phyloP scores from a whole-genome alignment of 192 early-diverging fungal species.

The Blastocladiella britannica region DNA sequence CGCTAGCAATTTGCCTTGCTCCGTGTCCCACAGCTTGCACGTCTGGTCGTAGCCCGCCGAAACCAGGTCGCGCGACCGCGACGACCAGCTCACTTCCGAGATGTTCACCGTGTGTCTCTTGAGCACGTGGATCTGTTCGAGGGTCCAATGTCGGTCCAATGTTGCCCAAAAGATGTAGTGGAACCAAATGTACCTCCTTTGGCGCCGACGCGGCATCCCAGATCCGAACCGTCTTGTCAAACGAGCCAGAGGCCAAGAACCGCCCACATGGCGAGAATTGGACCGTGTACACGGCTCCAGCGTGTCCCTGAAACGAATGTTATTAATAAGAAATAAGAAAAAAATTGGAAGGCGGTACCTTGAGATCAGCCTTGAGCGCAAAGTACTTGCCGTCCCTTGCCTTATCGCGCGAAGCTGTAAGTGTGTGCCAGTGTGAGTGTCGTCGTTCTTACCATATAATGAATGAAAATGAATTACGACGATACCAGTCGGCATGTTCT shows the following conservation, averaged over 20 bases:
- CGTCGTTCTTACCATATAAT: neutral
- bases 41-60: slow-evolving; percentile 64
- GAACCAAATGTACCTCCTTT: slow-evolving; percentile 48
- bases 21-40: slow-evolving; percentile 60
- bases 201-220: slow-evolving; percentile 52
- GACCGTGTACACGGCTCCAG: slow-evolving; percentile 73
- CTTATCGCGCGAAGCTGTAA: slow-evolving; percentile 10
- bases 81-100: slow-evolving; percentile 55
- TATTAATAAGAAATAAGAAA: too few relatives aligned
- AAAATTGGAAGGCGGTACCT: too few relatives aligned
- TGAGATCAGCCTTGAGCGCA: slow-evolving; percentile 41
- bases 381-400: slow-evolving; percentile 28
- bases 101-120: slow-evolving; percentile 57
- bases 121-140: slow-evolving; percentile 31
- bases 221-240: slow-evolving; percentile 79
- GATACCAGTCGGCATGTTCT: too few relatives aligned
- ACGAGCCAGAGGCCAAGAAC: slow-evolving; percentile 71
- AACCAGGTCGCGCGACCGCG: slow-evolving; percentile 38
- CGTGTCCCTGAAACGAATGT: slow-evolving; percentile 66
- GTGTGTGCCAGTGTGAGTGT: too few relatives aligned
- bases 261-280: slow-evolving; percentile 68
- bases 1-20: slow-evolving; percentile 34
- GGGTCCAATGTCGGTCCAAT: too few relatives aligned
- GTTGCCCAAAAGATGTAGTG: too few relatives aligned
- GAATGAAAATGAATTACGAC: slow-evolving; percentile 5